Percentiles rank a stretch among this genome's conserved stretches.
phyloP scores from a whole-genome alignment of 2,329 filamentous ascomycete genomes.

The Aspergillus pseudonomiae region DNA sequence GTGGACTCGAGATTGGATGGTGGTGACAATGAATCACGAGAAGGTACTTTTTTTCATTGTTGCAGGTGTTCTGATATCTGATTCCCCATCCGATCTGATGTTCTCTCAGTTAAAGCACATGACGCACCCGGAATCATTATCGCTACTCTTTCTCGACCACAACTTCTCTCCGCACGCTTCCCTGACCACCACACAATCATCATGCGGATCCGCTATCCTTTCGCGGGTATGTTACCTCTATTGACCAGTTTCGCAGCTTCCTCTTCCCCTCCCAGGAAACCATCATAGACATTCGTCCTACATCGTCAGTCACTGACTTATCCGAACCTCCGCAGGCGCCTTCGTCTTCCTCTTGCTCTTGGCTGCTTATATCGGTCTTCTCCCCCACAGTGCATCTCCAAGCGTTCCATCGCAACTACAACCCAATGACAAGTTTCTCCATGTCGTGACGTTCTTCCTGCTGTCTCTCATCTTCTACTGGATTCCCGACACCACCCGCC shows the following conservation, averaged over 20 bases:
- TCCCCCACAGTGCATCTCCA: slow-evolving; percentile 49
- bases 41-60: background rate
- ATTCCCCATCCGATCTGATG: background rate
- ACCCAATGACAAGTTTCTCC: slow-evolving; percentile 88
- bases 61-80: background rate
- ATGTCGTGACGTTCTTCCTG: slow-evolving; percentile 85
- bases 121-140: slow-evolving; percentile 28
- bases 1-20: background rate
- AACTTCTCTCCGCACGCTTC: slow-evolving; percentile 12
- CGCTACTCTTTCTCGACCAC: background rate
- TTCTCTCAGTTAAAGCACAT: slow-evolving; percentile 19
- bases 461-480: slow-evolving; percentile 90
- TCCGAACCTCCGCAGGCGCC: slow-evolving; percentile 54
- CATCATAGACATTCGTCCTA: background rate
- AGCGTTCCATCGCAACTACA: slow-evolving; percentile 51
- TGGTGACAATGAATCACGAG: background rate
- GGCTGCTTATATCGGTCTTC: slow-evolving; percentile 79
- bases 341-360: slow-evolving; percentile 70
- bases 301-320: slow-evolving; percentile 21
- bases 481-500: slow-evolving; percentile 88
- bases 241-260: background rate
- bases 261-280: background rate
- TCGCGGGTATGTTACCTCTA: slow-evolving; percentile 68
- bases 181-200: slow-evolving; percentile 25
- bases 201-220: slow-evolving; percentile 86